Conservation (phyloP, 257 asterid species). For the Solanum etuberosum region DNA sequence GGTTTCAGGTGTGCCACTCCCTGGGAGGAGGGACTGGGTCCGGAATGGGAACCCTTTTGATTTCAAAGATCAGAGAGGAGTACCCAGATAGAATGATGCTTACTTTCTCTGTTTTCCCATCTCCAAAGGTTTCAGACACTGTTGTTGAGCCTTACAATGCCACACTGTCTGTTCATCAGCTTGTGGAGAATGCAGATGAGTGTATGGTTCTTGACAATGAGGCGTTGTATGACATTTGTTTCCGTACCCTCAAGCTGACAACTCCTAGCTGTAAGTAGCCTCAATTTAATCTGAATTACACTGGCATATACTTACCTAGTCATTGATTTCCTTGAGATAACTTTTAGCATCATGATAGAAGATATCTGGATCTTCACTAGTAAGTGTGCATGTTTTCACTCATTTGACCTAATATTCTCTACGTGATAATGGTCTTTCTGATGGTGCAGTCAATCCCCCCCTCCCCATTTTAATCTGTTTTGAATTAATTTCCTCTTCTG, state of each 20-base stretch:
- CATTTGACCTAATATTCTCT: no score
- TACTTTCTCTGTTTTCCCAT: conserved; percentile 41
- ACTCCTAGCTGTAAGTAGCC: conserved; percentile 38
- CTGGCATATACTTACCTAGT: not conserved
- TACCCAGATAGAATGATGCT: conserved; percentile 47
- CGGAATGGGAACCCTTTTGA: conserved; percentile 42
- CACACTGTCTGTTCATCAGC: conserved; percentile 40
- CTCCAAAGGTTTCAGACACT: conserved; percentile 42
- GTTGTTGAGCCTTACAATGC: conserved; percentile 49
- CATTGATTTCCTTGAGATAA: not conserved
- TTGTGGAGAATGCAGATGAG: conserved; percentile 45
- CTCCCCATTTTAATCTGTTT: not conserved
- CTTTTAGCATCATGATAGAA: not conserved
- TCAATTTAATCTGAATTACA: not conserved
- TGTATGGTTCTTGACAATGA: conserved; percentile 41
- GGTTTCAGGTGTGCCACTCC: conserved; percentile 46
- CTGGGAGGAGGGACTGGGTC: conserved; percentile 48
- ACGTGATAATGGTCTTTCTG: not conserved
- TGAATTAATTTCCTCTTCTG: not conserved
- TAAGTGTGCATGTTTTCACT: not conserved
- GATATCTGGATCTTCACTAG: no score
- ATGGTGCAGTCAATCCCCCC: not conserved
- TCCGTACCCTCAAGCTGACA: conserved; percentile 35
- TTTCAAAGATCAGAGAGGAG: conserved; percentile 41
- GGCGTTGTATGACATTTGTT: conserved; percentile 36